These are phyloP conservation scores for Sugiyamaella chiloensis DNA, from an alignment of 805 yeast species.

Conservation along the genomic window DNA sequence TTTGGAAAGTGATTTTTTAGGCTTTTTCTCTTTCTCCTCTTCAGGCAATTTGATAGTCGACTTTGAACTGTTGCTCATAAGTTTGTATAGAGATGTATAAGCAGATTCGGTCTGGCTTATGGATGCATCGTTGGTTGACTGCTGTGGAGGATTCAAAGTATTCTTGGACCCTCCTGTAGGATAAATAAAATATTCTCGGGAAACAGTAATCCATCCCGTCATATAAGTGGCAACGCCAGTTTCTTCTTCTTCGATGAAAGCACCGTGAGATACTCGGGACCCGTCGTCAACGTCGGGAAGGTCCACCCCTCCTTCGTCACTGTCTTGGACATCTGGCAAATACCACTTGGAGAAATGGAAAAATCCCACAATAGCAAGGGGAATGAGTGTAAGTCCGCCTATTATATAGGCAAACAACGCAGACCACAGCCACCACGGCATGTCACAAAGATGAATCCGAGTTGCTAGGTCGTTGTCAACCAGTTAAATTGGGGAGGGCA, in stretches of 20 bases:
- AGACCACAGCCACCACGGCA: neutral
- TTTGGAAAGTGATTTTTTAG: constrained; percentile 46
- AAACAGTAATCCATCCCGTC: constrained; percentile 82
- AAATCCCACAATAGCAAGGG: constrained; percentile 45
- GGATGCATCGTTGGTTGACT: constrained; percentile 30
- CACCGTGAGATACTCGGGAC: constrained; percentile 45
- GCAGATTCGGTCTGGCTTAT: constrained; percentile 50
- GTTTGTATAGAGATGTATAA: constrained; percentile 56
- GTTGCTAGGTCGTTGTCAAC: too few relatives aligned
- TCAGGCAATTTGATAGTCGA: neutral
- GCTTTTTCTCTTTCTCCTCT: constrained; percentile 2
- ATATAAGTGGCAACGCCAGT: constrained; percentile 58
- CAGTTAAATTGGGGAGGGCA: too few relatives aligned
- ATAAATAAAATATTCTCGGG: constrained; percentile 65
- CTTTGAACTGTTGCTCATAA: constrained; percentile 40
- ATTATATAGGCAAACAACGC: constrained; percentile 47
- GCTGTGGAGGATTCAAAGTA: constrained; percentile 23
- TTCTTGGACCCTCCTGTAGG: constrained; percentile 39
- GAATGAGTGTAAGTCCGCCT: constrained; percentile 83
- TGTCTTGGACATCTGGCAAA: constrained; percentile 31
- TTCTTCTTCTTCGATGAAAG: constrained; percentile 53
- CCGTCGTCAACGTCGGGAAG: constrained; percentile 33
- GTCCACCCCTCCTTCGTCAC: constrained; percentile 20
- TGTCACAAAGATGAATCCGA: too few relatives aligned
- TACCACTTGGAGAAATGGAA: constrained; percentile 39